Conservation (phyloP, 192 early-diverging fungal species). For the Entomortierella beljakovae region DNA sequence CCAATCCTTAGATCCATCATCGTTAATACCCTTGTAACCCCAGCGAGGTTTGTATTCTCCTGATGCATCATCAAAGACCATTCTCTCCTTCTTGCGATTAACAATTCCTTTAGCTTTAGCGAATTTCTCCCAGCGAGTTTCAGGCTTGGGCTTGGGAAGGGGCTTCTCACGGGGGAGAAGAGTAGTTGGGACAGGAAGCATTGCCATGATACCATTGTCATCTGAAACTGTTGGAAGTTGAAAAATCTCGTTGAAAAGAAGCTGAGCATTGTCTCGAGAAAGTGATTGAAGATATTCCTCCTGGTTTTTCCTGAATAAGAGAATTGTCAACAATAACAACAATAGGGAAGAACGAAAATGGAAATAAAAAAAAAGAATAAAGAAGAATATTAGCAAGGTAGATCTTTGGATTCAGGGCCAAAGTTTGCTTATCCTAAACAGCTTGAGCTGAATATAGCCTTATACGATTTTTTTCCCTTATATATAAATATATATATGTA, state of each 20-base stretch:
- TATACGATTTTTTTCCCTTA: too few relatives aligned
- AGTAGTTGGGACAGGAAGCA: slow-evolving; percentile 75
- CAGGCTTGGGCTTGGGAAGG: slow-evolving; percentile 87
- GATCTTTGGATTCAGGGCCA: too few relatives aligned
- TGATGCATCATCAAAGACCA: slow-evolving; percentile 85
- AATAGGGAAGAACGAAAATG: not conserved
- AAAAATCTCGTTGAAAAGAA: slow-evolving; percentile 92
- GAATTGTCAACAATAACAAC: too few relatives aligned
- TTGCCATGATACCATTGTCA: slow-evolving; percentile 82
- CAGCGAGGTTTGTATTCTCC: slow-evolving; percentile 90
- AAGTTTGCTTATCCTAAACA: too few relatives aligned
- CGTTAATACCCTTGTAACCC: slow-evolving; percentile 88
- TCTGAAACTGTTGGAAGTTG: slow-evolving; percentile 73
- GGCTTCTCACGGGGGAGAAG: slow-evolving; percentile 92
- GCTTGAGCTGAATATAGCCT: too few relatives aligned
- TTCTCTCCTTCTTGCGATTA: slow-evolving; percentile 82
- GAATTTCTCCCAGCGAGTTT: slow-evolving; percentile 99
- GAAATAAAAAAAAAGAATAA: too few relatives aligned
- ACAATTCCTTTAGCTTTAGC: slow-evolving; percentile 96
- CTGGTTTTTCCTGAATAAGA: slow-evolving; percentile 43
- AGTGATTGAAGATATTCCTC: slow-evolving; percentile 75
- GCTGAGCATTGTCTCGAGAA: slow-evolving; percentile 85
- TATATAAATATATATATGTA: not conserved
- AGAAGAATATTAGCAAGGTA: too few relatives aligned
- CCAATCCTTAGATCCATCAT: slow-evolving; percentile 89